These are phyloP conservation scores for apple (Malus domestica) DNA, from an alignment of 306 rosid species.

Conservation along the genomic window ASM211411v1 NC_041802.1:30179501-30180000, in stretches of 20 bases:
- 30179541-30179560: neutral
- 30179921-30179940: too few species aligned
- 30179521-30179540: too few species aligned
- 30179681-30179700: conserved; percentile 71
- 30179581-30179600: neutral
- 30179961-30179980: neutral
- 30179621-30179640: neutral
- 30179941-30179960: too few species aligned
- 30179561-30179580: neutral
- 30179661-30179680: conserved; percentile 13
- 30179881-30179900: neutral
- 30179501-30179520: neutral
- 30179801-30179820: conserved; percentile 71
- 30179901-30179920: too few species aligned
- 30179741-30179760: conserved; percentile 87
- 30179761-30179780: conserved; percentile 80
- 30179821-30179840: conserved; percentile 55
- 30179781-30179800: conserved; percentile 86
- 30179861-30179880: neutral
- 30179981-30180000: conserved; percentile 5
- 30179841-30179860: conserved; percentile 28
- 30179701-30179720: conserved; percentile 53
- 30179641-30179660: too few species aligned
- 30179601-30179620: neutral
- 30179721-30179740: conserved; percentile 76